These are phyloP conservation scores for Dictyostelium capitatum DNA, from an alignment of 78 protist species.

Conservation along the genomic window DNA sequence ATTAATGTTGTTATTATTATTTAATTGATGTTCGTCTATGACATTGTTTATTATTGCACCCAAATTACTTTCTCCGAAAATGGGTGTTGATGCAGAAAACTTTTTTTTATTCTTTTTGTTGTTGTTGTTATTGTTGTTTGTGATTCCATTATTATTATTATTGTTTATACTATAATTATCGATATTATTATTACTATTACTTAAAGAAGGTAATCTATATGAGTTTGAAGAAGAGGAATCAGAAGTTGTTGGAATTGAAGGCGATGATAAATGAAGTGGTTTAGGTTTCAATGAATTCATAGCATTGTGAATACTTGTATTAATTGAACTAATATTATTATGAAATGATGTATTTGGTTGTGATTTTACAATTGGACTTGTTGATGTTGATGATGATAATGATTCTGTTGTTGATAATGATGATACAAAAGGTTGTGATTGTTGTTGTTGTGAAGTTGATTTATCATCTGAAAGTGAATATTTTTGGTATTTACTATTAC, in stretches of 20 bases:
- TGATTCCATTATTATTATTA: neutral
- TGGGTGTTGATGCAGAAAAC: slow-evolving; percentile 12
- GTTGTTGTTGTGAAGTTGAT: neutral
- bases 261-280: neutral
- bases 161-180: neutral
- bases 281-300: neutral
- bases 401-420: neutral
- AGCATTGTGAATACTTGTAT: slow-evolving; percentile 19
- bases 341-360: neutral
- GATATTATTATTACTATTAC: neutral
- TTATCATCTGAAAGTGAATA: neutral
- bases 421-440: neutral
- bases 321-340: slow-evolving; percentile 26
- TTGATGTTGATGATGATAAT: neutral
- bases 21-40: neutral
- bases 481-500: neutral
- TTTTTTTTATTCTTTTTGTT: neutral
- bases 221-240: neutral
- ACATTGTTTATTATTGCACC: slow-evolving; percentile 3
- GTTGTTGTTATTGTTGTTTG: neutral
- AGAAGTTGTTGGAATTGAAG: neutral
- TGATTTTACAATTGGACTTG: neutral
- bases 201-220: slow-evolving; percentile 14
- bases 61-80: slow-evolving; percentile 4
- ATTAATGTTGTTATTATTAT: neutral